Evolutionary conservation across 495 filamentous ascomycete species (phyloP), one percentile per base, ranked within the genome.

Genomic region (Pyrenula aspistea): DNA sequence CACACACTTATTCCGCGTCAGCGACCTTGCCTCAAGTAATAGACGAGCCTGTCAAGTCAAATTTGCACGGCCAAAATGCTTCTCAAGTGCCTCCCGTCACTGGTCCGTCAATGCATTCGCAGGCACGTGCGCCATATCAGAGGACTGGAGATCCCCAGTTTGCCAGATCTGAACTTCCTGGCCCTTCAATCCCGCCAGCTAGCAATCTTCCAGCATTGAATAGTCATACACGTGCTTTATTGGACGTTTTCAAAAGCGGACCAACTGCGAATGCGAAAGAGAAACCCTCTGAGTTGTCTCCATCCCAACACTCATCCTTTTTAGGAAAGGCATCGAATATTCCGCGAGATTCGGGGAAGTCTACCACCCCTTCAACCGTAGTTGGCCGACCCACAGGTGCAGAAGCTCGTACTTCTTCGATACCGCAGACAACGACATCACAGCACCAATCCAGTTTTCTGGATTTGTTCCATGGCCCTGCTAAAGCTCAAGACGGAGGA

Each of bases 221-320:
- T 10, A 77, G 71, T 47, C 85, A 89, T 63, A 80, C 83, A 2
- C 69, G 82, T 54, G 76, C 81, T 24, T 65, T 89, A 3, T 67
- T 89, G 50, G 83, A 78, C 62, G 74, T 83, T 1, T 85, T 89
- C 67, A 89, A 84, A 65, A 67, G 65, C 23, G 58, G 47, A 25
- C 55, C 50, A 25, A 56, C 23, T 54, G 15, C 31, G 15, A 4
- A 42, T 8, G 31, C 31, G 8, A 42, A 42, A 15, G 31, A 15
- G 31, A 4, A 42, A 15, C 31, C 31, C 15, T 15, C 31, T 49
- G 67, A 70, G 2, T 61, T 67, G 25, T 56, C 67, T 20, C 67
- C 71, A 36, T 63, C 69, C 2, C 63, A 70, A 1, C 66, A 69
- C 15, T 61, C 64, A 11, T 56, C 66, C 12, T 59, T 65, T 24